phyloP scores from a whole-genome alignment of 169 alveolate species.

The Neospora caninum region DNA sequence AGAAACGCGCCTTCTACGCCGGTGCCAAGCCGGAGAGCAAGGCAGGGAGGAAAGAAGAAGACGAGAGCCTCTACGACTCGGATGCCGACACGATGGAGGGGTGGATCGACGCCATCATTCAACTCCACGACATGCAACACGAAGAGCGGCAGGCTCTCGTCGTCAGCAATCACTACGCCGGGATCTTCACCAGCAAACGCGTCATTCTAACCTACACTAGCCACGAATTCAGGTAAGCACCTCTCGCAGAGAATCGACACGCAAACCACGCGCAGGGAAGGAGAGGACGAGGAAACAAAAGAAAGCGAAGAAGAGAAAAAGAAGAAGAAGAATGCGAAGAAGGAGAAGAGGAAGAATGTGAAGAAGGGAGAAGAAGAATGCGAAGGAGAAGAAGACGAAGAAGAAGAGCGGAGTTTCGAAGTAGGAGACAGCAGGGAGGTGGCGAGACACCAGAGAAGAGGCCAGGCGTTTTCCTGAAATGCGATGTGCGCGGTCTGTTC shows the following conservation, averaged over 20 bases:
- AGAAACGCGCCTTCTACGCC: neutral
- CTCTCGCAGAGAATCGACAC: too few relatives aligned
- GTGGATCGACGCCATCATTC: constrained; percentile 34
- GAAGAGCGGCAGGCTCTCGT: constrained; percentile 27
- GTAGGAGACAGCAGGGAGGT: too few relatives aligned
- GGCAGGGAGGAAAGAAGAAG: neutral
- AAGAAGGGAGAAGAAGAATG: too few relatives aligned
- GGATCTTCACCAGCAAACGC: constrained; percentile 24
- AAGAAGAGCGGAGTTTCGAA: too few relatives aligned
- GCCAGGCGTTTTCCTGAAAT: too few relatives aligned
- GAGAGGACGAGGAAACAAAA: neutral
- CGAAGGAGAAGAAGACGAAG: too few relatives aligned
- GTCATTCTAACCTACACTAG: constrained; percentile 13
- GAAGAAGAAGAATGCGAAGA: neutral
- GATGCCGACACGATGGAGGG: constrained; percentile 12
- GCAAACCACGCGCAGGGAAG: neutral
- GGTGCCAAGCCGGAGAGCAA: neutral
- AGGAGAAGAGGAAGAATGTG: too few relatives aligned
- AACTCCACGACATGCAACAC: constrained; percentile 42
- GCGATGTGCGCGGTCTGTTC: too few relatives aligned
- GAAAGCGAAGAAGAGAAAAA: neutral
- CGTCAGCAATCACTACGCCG: constrained; percentile 47
- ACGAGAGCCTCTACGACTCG: neutral
- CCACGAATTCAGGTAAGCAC: constrained; percentile 33
- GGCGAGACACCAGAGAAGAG: too few relatives aligned